Evolutionary conservation across 78 protist species (phyloP), one percentile per base, ranked within the genome.

Genomic region (Corallochytrium limacisporum): DNA sequence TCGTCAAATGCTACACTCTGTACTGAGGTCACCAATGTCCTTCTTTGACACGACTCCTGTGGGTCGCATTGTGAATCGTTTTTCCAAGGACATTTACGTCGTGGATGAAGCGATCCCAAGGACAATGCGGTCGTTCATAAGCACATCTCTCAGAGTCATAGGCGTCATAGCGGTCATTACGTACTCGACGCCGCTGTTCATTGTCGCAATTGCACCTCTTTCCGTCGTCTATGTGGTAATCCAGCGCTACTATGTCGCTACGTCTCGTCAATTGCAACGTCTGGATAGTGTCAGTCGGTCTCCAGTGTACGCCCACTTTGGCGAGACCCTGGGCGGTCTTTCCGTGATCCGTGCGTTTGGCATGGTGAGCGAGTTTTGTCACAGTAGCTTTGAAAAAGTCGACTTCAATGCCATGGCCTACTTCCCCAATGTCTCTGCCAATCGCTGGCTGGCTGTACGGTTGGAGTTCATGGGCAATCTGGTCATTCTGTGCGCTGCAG

Each of bases 31-130:
- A n/a, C 97, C 97, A 51, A 84, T 86, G 87, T 36, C 72, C n/a
- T 95, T 90, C 78, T 91, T 95, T 79, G 98, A 92, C 61, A 86
- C 95, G 22, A 93, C 90, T 0, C 99, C 99, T n/a, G 5, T 77
- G 0, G 99, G 99, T 13, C 81, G 99, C 38, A 77, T 96, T 31
- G 33, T 93, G 50, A 91, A 91, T 77, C 85, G 99, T 35, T 96
- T 96, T 84, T 49, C 85, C 24, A 75, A 81, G 43, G 90, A 86
- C 44, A 13, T 54, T 4, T 68, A 77, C 63, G 57, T 39, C 18
- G 47, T 86, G 3, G 91, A 85, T 67, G 55, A 57, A 38, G 16
- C 44, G 37, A 40, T 75, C 0, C 73, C 69, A 37, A 4, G 4
- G 31, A 1, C 71, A 15, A 4, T 79, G 40, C 39, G 28, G 10